Percentiles rank a stretch among this genome's conserved stretches.
These are phyloP conservation scores for Solanum appendiculatum DNA, from an alignment of 257 asterid genomes.

Conservation along the genomic window DNA sequence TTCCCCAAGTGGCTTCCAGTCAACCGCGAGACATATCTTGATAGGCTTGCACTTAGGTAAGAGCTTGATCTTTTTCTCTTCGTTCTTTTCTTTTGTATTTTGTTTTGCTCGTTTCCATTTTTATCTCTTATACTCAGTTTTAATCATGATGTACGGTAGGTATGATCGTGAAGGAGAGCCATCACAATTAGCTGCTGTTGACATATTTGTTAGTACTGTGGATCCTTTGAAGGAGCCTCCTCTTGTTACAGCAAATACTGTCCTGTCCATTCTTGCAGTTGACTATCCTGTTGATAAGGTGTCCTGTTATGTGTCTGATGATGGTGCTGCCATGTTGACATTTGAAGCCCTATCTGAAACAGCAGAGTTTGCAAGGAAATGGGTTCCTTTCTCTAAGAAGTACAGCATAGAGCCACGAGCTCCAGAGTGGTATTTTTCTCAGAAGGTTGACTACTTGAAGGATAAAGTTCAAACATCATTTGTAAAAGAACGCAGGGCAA, in stretches of 20 bases:
- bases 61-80: conserved; percentile 5
- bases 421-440: conserved; percentile 93
- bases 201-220: conserved; percentile 98
- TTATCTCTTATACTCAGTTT: neutral
- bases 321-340: conserved; percentile 91
- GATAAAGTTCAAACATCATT: conserved; percentile 90
- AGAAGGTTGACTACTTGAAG: conserved; percentile 81
- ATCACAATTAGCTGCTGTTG: conserved; percentile 98
- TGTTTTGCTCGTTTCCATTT: neutral
- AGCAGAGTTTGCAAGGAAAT: conserved; percentile 83
- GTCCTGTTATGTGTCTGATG: conserved; percentile 95
- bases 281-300: conserved; percentile 98
- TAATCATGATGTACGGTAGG: conserved; percentile 32
- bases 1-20: conserved; percentile 98
- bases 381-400: conserved; percentile 96
- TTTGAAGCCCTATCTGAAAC: conserved; percentile 92
- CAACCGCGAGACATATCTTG: conserved; percentile 96
- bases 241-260: conserved; percentile 93
- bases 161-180: conserved; percentile 98
- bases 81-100: neutral
- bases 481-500: conserved; percentile 94
- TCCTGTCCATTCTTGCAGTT: conserved; percentile 83
- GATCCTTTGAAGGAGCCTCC: conserved; percentile 99
- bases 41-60: conserved; percentile 91
- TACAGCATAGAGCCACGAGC: conserved; percentile 92